Conservation (phyloP, 2,329 filamentous ascomycete genomes). For the Xylariomycetidae sp. region DNA sequence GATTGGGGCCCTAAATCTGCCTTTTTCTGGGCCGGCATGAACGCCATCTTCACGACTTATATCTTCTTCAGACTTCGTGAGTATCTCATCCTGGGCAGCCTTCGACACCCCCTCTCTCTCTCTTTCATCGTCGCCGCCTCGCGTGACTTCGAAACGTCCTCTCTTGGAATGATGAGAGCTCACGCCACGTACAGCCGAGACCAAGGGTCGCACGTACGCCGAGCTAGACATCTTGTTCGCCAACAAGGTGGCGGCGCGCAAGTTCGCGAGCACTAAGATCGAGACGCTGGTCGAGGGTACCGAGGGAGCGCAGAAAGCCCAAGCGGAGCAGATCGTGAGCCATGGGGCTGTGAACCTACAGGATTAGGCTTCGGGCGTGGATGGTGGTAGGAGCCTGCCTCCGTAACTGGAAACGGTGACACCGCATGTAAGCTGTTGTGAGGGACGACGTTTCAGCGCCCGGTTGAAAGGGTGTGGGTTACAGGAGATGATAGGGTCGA, state of each 20-base stretch:
- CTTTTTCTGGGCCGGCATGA: conserved; percentile 32
- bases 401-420: too few species aligned
- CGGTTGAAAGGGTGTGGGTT: too few species aligned
- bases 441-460: too few species aligned
- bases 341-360: conserved; percentile 2
- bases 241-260: conserved; percentile 29
- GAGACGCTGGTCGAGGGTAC: conserved; percentile 23
- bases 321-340: conserved; percentile 15
- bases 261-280: conserved; percentile 27
- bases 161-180: too few species aligned
- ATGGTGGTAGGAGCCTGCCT: too few species aligned
- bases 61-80: conserved; percentile 40
- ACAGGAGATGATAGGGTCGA: too few species aligned
- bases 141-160: too few species aligned
- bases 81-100: too few species aligned
- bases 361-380: background rate
- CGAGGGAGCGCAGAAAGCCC: conserved; percentile 23
- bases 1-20: conserved; percentile 36
- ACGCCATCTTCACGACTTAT: conserved; percentile 36
- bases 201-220: conserved; percentile 38
- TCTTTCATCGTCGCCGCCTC: too few species aligned
- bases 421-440: too few species aligned
- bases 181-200: conserved; percentile 16
- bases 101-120: too few species aligned
- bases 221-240: conserved; percentile 47